Conservation (phyloP, 2,329 filamentous ascomycete genomes). For the Orbilia javanica region DNA sequence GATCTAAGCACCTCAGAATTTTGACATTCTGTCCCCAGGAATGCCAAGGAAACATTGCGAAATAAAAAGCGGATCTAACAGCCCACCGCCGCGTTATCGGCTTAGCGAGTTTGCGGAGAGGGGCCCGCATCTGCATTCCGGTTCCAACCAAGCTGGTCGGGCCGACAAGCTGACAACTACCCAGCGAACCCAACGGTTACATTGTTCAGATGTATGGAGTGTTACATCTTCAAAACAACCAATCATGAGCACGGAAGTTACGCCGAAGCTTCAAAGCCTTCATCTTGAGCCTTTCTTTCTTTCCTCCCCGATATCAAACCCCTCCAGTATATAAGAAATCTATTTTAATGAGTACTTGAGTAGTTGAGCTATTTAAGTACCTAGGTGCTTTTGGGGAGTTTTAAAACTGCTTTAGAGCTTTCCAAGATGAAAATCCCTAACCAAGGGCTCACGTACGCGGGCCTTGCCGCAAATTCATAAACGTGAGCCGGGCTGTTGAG, state of each 20-base stretch:
- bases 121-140: slow-evolving; percentile 41
- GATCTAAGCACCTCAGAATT: background rate
- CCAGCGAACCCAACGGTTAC: slow-evolving; percentile 27
- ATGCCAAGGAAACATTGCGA: slow-evolving; percentile 58
- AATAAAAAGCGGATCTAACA: slow-evolving; percentile 30
- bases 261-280: background rate
- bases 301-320: too few species aligned
- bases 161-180: slow-evolving; percentile 1
- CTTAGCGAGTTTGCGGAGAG: slow-evolving; percentile 55
- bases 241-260: background rate
- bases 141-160: slow-evolving; percentile 26
- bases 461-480: too few species aligned
- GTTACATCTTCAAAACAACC: slow-evolving; percentile 24
- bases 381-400: too few species aligned
- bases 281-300: too few species aligned
- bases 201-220: slow-evolving; percentile 16
- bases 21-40: background rate
- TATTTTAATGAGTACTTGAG: too few species aligned
- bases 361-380: too few species aligned
- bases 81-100: slow-evolving; percentile 49
- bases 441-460: too few species aligned
- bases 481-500: background rate
- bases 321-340: too few species aligned
- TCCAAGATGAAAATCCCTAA: background rate
- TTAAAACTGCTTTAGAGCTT: too few species aligned